Evolutionary conservation across 2,329 filamentous ascomycete genomes (phyloP).

Genomic region (Rosellinia necatrix): DNA sequence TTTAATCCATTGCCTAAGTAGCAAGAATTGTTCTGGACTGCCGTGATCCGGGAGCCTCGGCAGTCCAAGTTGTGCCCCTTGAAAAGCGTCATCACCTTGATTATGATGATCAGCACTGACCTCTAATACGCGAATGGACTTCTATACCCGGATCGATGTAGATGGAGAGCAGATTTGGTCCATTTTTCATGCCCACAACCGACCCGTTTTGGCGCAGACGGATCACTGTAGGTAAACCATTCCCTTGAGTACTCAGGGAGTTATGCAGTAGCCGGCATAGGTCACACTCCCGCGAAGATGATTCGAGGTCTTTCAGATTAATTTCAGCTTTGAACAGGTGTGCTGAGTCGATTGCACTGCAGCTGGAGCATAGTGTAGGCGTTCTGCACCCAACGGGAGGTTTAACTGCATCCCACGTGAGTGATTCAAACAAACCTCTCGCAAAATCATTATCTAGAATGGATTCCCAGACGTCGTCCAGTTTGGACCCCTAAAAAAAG

Average conservation of each 20-base stretch:
- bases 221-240: not conserved
- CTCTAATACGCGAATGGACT: not conserved
- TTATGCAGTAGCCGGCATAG: not conserved
- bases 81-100: not conserved
- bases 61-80: conserved; percentile 13
- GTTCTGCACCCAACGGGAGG: not conserved
- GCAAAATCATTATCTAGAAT: not conserved
- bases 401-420: not conserved
- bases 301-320: not conserved
- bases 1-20: conserved; percentile 13
- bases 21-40: conserved; percentile 7
- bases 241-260: not conserved
- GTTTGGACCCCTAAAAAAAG: not conserved
- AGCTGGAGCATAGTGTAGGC: not conserved
- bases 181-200: conserved; percentile 46
- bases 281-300: not conserved
- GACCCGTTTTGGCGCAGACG: conserved; percentile 50
- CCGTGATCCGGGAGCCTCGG: conserved; percentile 8
- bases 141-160: conserved; percentile 10
- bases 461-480: not conserved
- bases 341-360: not conserved
- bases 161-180: conserved; percentile 16
- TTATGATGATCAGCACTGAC: not conserved
- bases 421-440: not conserved
- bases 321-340: not conserved